Evolutionary conservation across 805 yeast species (phyloP), one percentile per base, ranked within the genome.

Genomic region (Candida caryicola): DNA sequence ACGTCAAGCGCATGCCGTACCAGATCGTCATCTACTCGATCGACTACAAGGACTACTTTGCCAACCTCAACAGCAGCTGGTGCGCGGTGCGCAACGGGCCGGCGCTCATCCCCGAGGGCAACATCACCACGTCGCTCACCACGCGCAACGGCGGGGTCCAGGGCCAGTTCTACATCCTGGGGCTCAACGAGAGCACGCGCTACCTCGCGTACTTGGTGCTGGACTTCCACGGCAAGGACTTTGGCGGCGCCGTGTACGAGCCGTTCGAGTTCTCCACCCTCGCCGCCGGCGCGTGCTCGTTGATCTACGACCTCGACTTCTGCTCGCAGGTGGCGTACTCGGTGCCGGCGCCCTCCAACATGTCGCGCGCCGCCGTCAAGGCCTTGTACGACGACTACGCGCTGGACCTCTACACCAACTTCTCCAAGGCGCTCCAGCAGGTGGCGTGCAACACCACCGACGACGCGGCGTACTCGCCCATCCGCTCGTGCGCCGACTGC

Each of bases 271-370:
- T 91, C 42, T 72, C 75, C 29, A 78, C 87, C 2, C 60, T 76
- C 58, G 59, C 58, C 17, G 55, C 70, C 2, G 64, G 67, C 14
- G 74, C 85, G 1, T 91, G 99, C 57, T 77, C 82, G 43, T 62
- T 90, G 34, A 75, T 89, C 13, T 87, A 77, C 55, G 84, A 78
- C 41, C 67, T 91, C 42, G 80, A 76, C 2, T 89, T 89, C 52
- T 91, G 99, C 59, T 59, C 70, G 21, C 76, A 77, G 32, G 95
- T 91, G 17, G 93, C 96, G 1, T 91, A 90, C 61, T 74, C 95
- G 0, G 96, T 86, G 0, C 98, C 98, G 0, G 69, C 63, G 62
- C 12, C 42, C 39, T 30, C 45, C 21, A 18, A 33, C 6, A 32
- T 41, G 23, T 29, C 42, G 35, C 37, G 43, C 6, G 45, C 36